Base-by-base conservation (phyloP, 1,284 basidiomycete genomes). In the Pseudozyma pruni region DNA sequence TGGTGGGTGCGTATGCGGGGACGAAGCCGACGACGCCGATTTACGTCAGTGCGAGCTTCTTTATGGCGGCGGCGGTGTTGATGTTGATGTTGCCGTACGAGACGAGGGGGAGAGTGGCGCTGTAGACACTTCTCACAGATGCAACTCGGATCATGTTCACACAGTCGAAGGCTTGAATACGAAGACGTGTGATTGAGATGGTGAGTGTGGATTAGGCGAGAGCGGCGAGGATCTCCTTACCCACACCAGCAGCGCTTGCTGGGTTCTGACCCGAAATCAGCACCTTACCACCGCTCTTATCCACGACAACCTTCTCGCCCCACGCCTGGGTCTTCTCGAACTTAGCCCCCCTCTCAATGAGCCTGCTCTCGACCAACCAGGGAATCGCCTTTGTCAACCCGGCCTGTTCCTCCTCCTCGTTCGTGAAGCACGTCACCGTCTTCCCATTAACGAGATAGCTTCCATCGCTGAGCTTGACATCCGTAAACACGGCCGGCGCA, bases 51-150 rank as follows among this genome's bases (percentile, higher is more conserved):
- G 90, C 88, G 9, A 87, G 85, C 14, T 82, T 91, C 55, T 88
- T 91, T 76, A 80, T 91, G 27, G 83, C 85, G 2, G 85, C 88
- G 1, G 88, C 89, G 0, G 55, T 86, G n/a, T 77, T 91, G 32
- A 87, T 89, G 31, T 75, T 91, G 45, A 72, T 90, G 23, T 79
- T 91, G n/a, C 90, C 90, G 0, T 88, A 88, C 64, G 87, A 89
- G 85, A 87, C 88, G 40, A 64, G 83, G 47, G 83, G 83, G 22
- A 38, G 66, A 8, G 34, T 51, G 5, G 58, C 66, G 3, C 33
- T 69, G 29, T 69, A 59, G 35, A 32, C 2, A 6, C 13, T 2
- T 6, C 27, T n/a, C n/a, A n/a, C n/a, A n/a, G n/a, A n/a, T n/a
- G n/a, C n/a, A n/a, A n/a, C n/a, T n/a, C n/a, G n/a, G n/a, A n/a